Evolutionary conservation across 208 protist genomes (phyloP), one percentile per base, ranked within the genome.

Genomic region (Porcisia hertigi): DNA sequence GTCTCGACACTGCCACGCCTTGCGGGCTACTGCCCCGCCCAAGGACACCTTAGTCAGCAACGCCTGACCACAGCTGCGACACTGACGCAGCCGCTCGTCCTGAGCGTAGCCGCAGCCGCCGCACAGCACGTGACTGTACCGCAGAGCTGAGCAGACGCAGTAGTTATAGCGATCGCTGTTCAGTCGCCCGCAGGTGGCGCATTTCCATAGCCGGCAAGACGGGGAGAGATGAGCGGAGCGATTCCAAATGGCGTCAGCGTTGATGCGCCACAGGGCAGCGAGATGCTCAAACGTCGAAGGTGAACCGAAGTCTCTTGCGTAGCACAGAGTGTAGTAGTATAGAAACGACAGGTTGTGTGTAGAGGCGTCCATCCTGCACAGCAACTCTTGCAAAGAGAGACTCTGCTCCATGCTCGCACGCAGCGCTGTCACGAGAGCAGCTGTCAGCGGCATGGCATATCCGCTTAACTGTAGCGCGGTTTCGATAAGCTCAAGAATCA

Each of bases 111-210:
- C 77, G 74, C 94, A 97, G 18, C 66, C 47, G 39, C 60, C 71
- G 59, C 94, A 97, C 30, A 89, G 30, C 36, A 95, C 85, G 64
- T 94, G 86, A 18, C 89, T 83, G 76, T 91, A 89, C 23, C 91
- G 91, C 75, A 97, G 79, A 12, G 88, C 81, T 39, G 94, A 94
- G 86, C 94, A 97, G 69, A 91, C 57, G 76, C 94, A 97, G 85
- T 96, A 97, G 80, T 93, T 96, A 82, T 91, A 96, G 62, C 94
- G 87, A 79, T 95, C 92, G 79, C 90, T 97, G 80, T 97, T 97
- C 43, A 89, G 74, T 20, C 92, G 85, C 4, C 90, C 92, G 72
- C 94, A 97, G 11, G 80, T 52, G 25, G 84, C 71, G 75, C 94
- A 97, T 74, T 86, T 83, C 94, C 94, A 97, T 60, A 95, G 79